Evolutionary conservation across 1,284 basidiomycete genomes (phyloP), one percentile per base, ranked within the genome.

Genomic region (Athelia sp.): DNA sequence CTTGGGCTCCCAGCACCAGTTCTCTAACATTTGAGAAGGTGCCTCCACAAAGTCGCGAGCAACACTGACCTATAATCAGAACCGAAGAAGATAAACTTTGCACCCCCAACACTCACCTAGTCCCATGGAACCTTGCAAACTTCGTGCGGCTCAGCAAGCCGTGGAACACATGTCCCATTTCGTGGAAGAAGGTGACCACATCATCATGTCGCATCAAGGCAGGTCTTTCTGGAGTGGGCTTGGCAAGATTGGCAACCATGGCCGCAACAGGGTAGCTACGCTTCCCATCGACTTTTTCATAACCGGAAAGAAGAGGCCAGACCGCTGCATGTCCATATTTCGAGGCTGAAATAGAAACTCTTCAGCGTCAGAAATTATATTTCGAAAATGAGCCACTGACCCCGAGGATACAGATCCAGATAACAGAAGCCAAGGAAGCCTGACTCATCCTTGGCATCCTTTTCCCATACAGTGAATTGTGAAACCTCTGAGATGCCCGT

Each of bases 281-380:
- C 44, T 73, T 73, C 32, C 82, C 83, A 50, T 79, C 69, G 0
- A 74, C 54, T 15, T 66, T 69, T 32, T 71, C 70, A 57, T 83
- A 85, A 3, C 87, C 87, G 1, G 80, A 65, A 13, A 85, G 70
- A 19, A 93, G 70, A 15, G 78, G 75, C 87, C 88, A 94, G 0
- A 93, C 89, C 0, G 90, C 90, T 0, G 91, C 91, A 68, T 94
- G 91, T 4, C 85, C 81, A 62, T 90, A 93, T 63, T 93, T 93
- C 43, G 79, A 77, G 50, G 75, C 87, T 86, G 55, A 14, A 90
- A 93, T 92, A 9, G 85, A 84, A 1, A 81, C 65, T 44, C 88
- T 63, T 1, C 89, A 89, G 64, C 90, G 92, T 61, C 75, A 76
- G 43, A 87, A 78, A 43, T 73, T 73, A 32, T 81, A 82, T 49